Conservation (phyloP, 2,329 filamentous ascomycete genomes). For the Chaetomium olivaceum region DNA sequence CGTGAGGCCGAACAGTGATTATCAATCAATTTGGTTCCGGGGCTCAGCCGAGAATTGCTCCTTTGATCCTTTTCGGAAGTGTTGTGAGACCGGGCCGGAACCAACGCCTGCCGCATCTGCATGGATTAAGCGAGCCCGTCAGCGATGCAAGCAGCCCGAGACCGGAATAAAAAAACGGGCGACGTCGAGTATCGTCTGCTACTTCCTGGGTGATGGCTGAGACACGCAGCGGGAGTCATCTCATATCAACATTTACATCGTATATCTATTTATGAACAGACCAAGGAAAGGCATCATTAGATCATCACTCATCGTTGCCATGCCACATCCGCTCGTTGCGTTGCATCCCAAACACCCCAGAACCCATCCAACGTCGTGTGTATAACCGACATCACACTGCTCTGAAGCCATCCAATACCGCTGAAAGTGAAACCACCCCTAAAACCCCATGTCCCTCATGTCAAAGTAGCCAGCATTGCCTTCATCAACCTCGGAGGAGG, state of each 20-base stretch:
- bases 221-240: neutral
- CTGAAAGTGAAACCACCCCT: neutral
- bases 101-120: neutral
- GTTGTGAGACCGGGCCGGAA: neutral
- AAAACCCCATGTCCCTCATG: constrained; percentile 42
- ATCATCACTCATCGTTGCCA: constrained; percentile 4
- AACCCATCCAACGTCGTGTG: neutral
- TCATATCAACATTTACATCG: neutral
- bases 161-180: neutral
- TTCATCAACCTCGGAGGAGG: constrained; percentile 64
- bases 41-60: neutral
- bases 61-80: neutral
- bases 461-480: constrained; percentile 71
- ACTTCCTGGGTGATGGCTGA: neutral
- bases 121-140: neutral
- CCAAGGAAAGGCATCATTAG: neutral
- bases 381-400: neutral
- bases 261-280: neutral
- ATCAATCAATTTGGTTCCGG: neutral
- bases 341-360: neutral
- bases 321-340: neutral
- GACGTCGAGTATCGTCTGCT: neutral
- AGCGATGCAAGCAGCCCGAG: neutral
- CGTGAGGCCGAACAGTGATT: neutral
- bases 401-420: neutral